These are phyloP conservation scores for Isoetes taiwanensis DNA, from an alignment of 75 land plant genomes.

Conservation along the genomic window DNA sequence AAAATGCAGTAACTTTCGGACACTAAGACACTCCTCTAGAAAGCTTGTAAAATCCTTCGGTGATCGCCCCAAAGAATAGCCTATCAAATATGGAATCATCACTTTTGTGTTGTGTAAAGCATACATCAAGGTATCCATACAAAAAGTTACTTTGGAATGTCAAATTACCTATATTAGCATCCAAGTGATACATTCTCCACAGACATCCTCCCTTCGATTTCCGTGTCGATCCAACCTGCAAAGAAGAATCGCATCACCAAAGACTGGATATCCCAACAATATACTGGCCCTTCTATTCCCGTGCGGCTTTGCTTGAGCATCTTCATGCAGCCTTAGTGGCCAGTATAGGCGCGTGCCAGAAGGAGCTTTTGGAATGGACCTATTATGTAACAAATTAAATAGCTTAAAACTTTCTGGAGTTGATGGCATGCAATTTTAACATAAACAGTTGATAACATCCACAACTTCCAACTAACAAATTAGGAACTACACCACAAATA, in stretches of 20 bases:
- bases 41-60: conserved; percentile 70
- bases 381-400: no score
- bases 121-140: no score
- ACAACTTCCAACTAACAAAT: no score
- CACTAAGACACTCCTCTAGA: conserved; percentile 56
- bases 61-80: conserved; percentile 49
- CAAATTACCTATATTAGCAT: conserved; percentile 60
- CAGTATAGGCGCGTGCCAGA: conserved; percentile 59
- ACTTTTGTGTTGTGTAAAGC: no score
- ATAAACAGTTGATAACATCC: no score
- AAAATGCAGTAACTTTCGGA: conserved; percentile 55
- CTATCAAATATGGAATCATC: conserved; percentile 26
- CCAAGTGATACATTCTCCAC: conserved; percentile 34
- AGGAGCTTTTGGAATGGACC: conserved; percentile 64
- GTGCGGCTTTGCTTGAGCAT: no score
- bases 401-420: no score
- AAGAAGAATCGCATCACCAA: conserved; percentile 55
- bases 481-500: no score
- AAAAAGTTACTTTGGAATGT: no score
- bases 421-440: no score
- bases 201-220: conserved; percentile 32
- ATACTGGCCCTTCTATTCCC: conserved; percentile 62
- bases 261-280: not conserved
- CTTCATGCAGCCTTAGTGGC: no score
- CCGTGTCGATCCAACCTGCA: conserved; percentile 75